These are phyloP conservation scores for Backusella australiensis DNA, from an alignment of 192 early-diverging fungal genomes.

Conservation along the genomic window DNA sequence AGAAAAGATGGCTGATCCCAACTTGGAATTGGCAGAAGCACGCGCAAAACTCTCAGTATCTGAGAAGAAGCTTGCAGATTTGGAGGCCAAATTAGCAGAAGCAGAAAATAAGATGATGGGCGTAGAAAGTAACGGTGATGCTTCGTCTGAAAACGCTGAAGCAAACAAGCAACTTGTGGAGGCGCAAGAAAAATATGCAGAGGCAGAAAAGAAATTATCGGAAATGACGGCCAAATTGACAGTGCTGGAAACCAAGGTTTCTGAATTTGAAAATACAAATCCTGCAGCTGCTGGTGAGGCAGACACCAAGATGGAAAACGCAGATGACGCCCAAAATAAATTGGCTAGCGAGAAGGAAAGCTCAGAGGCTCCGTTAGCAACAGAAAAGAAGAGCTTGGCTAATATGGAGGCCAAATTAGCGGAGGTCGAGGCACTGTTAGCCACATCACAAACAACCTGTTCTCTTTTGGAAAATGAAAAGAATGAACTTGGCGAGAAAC, in stretches of 20 bases:
- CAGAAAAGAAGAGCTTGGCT: neutral
- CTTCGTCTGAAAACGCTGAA: neutral
- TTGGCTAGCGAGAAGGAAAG: neutral
- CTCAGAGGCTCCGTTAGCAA: neutral
- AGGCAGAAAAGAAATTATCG: neutral
- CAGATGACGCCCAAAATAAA: neutral
- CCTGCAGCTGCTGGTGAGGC: neutral
- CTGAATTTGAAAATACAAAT: neutral
- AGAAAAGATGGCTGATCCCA: neutral
- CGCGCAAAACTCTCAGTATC: neutral
- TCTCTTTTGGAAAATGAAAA: neutral
- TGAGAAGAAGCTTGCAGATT: neutral
- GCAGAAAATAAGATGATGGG: neutral
- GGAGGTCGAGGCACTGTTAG: neutral
- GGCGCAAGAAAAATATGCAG: neutral
- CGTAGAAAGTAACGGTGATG: neutral
- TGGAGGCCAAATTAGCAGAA: neutral
- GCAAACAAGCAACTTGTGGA: neutral
- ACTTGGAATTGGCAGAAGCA: neutral
- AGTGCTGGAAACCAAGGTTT: neutral
- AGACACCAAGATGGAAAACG: neutral
- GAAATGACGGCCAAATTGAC: neutral
- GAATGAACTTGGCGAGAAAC: neutral
- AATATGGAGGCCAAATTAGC: neutral
- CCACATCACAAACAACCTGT: neutral